Conservation (phyloP, 768 basidiomycete species). For the Clitopilus hobsonii region DNA sequence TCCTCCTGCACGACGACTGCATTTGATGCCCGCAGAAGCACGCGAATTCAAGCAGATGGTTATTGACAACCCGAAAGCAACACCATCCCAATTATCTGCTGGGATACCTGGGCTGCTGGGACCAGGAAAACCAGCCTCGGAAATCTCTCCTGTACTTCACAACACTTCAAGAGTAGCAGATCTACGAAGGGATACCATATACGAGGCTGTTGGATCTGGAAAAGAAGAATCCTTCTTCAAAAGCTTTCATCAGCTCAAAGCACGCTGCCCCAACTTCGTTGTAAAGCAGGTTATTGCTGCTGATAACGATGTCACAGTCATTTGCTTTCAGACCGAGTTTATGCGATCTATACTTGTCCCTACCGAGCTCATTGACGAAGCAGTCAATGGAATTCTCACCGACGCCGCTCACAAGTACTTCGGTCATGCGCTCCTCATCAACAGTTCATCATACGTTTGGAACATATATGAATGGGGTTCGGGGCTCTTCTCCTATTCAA, state of each 20-base stretch:
- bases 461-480: slow-evolving; percentile 27
- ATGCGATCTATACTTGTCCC: slow-evolving; percentile 25
- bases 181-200: slow-evolving; percentile 2
- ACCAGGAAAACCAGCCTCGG: slow-evolving; percentile 12
- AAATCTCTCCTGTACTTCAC: slow-evolving; percentile 11
- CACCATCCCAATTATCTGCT: slow-evolving; percentile 10
- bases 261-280: slow-evolving; percentile 13
- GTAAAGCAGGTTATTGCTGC: slow-evolving; percentile 8
- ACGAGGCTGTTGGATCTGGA: background rate
- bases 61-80: slow-evolving; percentile 1
- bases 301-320: slow-evolving; percentile 17
- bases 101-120: slow-evolving; percentile 11
- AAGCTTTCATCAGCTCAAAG: slow-evolving; percentile 7
- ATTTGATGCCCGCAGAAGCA: background rate
- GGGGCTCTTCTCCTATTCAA: slow-evolving; percentile 25
- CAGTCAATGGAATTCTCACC: slow-evolving; percentile 29
- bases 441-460: slow-evolving; percentile 23
- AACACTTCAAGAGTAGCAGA: slow-evolving; percentile 8
- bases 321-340: slow-evolving; percentile 21
- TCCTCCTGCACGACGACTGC: background rate
- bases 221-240: slow-evolving; percentile 13
- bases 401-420: slow-evolving; percentile 33
- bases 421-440: slow-evolving; percentile 24
- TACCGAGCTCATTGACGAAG: slow-evolving; percentile 2
- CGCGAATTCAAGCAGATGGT: background rate